phyloP scores from a whole-genome alignment of 176 grass and related monocot species.

The Rhynchospora tenuis region DNA sequence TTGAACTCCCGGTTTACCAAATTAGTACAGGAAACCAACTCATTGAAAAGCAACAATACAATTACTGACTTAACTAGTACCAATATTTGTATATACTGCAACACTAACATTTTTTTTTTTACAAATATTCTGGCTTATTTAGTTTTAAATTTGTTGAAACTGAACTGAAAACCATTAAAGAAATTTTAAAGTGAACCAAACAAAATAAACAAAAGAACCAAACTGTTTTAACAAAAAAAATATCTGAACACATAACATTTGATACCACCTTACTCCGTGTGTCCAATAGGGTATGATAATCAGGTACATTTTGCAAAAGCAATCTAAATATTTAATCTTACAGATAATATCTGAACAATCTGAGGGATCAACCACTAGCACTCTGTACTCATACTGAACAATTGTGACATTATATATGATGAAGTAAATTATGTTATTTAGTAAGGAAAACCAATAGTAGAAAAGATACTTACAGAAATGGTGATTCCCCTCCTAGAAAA shows the following conservation, averaged over 20 bases:
- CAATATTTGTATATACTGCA: background rate
- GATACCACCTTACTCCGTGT: background rate
- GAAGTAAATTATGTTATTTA: background rate
- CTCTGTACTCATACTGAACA: background rate
- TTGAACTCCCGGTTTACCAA: background rate
- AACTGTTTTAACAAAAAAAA: background rate
- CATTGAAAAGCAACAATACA: background rate
- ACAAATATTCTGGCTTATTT: background rate
- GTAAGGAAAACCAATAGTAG: background rate
- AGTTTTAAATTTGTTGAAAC: background rate
- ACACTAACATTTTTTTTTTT: background rate
- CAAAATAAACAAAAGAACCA: background rate
- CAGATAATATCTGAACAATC: background rate
- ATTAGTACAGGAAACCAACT: background rate
- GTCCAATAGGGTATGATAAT: background rate
- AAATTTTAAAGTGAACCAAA: background rate
- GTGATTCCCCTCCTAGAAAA: conserved; percentile 66
- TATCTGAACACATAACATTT: background rate
- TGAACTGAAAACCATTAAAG: background rate
- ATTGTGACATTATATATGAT: background rate
- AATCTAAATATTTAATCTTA: background rate
- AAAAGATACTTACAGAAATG: conserved; percentile 56
- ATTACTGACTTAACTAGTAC: background rate
- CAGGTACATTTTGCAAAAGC: background rate
- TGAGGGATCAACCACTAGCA: background rate